Evolutionary conservation across 768 basidiomycete species (phyloP).

Genomic region (Tubosaeta brunneosetosa): DNA sequence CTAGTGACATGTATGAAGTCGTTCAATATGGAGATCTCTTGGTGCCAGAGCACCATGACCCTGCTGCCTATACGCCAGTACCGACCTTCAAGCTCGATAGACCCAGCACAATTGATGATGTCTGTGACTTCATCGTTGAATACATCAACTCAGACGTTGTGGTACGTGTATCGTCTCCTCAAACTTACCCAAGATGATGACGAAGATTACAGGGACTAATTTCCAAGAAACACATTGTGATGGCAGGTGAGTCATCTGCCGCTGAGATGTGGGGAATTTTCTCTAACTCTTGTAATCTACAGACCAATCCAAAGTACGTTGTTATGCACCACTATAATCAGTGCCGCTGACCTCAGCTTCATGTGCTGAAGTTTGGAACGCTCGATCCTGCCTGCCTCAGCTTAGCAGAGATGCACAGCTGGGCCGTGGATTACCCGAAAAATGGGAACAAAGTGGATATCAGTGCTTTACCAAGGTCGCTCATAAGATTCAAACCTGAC

Average conservation of each 20-base stretch:
- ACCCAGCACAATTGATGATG: slow-evolving; percentile 59
- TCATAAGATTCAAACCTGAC: slow-evolving; percentile 36
- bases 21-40: slow-evolving; percentile 53
- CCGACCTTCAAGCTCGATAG: slow-evolving; percentile 36
- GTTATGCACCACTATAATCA: neutral
- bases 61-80: slow-evolving; percentile 48
- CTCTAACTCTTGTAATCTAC: neutral
- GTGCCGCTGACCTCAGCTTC: neutral
- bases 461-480: slow-evolving; percentile 43
- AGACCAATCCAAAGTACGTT: slow-evolving; percentile 68
- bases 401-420: slow-evolving; percentile 53
- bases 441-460: slow-evolving; percentile 64
- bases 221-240: slow-evolving; percentile 61
- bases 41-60: slow-evolving; percentile 43
- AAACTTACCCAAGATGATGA: neutral
- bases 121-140: slow-evolving; percentile 77
- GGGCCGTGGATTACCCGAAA: slow-evolving; percentile 81
- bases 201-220: slow-evolving; percentile 52
- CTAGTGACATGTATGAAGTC: slow-evolving; percentile 63
- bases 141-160: slow-evolving; percentile 81
- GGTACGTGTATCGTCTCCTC: slow-evolving; percentile 34
- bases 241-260: slow-evolving; percentile 49
- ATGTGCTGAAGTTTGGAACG: slow-evolving; percentile 49
- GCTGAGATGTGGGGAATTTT: neutral
- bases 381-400: slow-evolving; percentile 50